Percentiles rank a stretch among this genome's conserved stretches.
These are phyloP conservation scores for Pythium utonaiense DNA, from an alignment of 352 stramenopile genomes.

Conservation along the genomic window DNA sequence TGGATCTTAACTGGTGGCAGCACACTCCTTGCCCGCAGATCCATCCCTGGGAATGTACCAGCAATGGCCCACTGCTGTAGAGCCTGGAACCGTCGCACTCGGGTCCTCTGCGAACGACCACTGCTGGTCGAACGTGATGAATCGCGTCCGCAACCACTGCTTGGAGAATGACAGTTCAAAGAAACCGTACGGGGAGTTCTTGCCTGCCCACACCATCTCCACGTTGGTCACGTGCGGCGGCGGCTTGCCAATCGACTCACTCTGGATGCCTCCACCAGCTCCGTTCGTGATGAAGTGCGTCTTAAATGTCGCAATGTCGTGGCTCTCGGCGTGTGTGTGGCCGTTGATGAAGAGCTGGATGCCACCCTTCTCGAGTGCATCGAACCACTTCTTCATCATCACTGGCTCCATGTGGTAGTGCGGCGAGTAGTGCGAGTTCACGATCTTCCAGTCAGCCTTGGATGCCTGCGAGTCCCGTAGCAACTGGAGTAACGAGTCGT, in stretches of 20 bases:
- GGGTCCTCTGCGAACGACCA: constrained; percentile 32
- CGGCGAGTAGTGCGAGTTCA: constrained; percentile 82
- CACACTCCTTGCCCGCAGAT: constrained; percentile 25
- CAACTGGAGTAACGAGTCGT: constrained; percentile 68
- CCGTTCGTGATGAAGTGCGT: constrained; percentile 43
- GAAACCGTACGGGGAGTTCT: constrained; percentile 33
- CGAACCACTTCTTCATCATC: constrained; percentile 61
- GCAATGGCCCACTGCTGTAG: constrained; percentile 31
- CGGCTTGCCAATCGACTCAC: constrained; percentile 23
- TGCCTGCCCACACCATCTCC: constrained; percentile 22
- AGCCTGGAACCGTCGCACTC: constrained; percentile 19
- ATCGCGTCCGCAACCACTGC: constrained; percentile 34
- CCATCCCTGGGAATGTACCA: constrained; percentile 46
- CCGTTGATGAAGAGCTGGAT: constrained; percentile 71
- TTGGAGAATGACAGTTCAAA: constrained; percentile 41
- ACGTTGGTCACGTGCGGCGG: constrained; percentile 21
- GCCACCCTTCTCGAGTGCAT: constrained; percentile 41
- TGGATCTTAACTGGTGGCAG: neutral
- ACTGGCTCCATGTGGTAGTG: constrained; percentile 64
- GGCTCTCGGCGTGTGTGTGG: constrained; percentile 77
- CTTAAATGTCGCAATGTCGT: constrained; percentile 39
- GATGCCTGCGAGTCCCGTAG: constrained; percentile 45
- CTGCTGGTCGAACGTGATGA: constrained; percentile 36
- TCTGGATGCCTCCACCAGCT: constrained; percentile 35
- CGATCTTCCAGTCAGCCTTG: constrained; percentile 79